phyloP scores from a whole-genome alignment of 371 early-diverging fungal genomes.

The Encephalitozoon intestinalis region DNA sequence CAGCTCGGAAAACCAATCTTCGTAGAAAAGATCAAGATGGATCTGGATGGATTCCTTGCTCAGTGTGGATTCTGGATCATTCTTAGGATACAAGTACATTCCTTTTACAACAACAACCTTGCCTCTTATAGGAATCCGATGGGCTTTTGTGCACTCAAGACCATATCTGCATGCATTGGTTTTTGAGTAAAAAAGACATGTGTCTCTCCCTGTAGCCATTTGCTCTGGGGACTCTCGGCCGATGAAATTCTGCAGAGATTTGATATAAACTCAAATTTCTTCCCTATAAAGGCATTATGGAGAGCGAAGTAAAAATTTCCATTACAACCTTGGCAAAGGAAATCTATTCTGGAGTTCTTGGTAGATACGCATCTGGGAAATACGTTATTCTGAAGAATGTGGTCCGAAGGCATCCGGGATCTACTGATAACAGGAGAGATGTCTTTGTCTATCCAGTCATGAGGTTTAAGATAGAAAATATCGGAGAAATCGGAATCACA shows the following conservation, averaged over 20 bases:
- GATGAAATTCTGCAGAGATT: not conserved
- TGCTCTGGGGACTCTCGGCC: not conserved
- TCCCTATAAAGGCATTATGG: not conserved
- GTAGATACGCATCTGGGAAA: not conserved
- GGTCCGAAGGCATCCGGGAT: not conserved
- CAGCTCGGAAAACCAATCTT: conserved; percentile 84
- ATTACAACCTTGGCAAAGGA: not conserved
- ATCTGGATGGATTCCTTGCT: conserved; percentile 71
- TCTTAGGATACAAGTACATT: conserved; percentile 81
- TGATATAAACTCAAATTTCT: not conserved
- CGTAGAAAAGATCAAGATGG: conserved; percentile 85
- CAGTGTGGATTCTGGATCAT: conserved; percentile 67
- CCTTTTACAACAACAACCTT: conserved; percentile 82
- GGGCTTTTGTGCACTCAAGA: conserved; percentile 86
- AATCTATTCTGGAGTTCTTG: not conserved
- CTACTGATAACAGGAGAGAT: not conserved
- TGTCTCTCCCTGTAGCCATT: not conserved
- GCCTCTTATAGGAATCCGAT: conserved; percentile 82
- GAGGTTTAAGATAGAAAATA: not conserved
- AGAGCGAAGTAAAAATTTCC: not conserved
- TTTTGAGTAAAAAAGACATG: conserved; percentile 89
- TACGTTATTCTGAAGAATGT: not conserved
- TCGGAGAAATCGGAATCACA: not conserved
- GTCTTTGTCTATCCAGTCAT: not conserved
- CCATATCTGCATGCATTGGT: conserved; percentile 93